Percentiles rank a stretch among this genome's conserved stretches.
phyloP scores from a whole-genome alignment of 1,284 basidiomycete species.

The Ustilago bromivora region DNA sequence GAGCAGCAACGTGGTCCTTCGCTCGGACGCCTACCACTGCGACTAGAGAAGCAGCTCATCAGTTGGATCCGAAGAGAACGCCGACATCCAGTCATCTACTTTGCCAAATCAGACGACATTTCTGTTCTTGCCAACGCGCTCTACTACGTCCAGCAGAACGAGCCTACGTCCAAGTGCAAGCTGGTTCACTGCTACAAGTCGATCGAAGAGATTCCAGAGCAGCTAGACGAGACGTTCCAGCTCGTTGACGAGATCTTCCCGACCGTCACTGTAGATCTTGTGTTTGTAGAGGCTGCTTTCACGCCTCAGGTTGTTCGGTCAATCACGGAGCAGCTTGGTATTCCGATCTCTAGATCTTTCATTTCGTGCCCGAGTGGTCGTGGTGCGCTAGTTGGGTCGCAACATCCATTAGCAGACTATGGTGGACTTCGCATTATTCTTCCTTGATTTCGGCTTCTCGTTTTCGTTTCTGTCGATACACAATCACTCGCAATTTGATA shows the following conservation, averaged over 20 bases:
- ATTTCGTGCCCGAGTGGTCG: conserved; percentile 52
- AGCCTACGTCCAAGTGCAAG: conserved; percentile 78
- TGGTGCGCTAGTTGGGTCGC: conserved; percentile 26
- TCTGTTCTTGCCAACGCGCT: conserved; percentile 77
- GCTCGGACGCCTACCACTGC: conserved; percentile 14
- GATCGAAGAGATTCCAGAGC: conserved; percentile 71
- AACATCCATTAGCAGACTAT: conserved; percentile 39
- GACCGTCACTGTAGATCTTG: conserved; percentile 57
- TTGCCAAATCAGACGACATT: conserved; percentile 68
- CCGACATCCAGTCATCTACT: conserved; percentile 73
- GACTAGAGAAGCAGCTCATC: conserved; percentile 72
- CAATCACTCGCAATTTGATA: conserved; percentile 8
- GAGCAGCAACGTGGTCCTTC: conserved; percentile 73
- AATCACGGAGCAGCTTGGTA: conserved; percentile 32
- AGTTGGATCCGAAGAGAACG: conserved; percentile 73
- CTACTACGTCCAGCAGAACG: conserved; percentile 76
- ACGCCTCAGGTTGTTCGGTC: conserved; percentile 40
- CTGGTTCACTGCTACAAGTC: conserved; percentile 76
- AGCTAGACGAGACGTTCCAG: conserved; percentile 68
- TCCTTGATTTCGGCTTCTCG: conserved; percentile 6
- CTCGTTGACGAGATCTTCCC: conserved; percentile 61
- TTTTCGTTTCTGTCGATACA: not conserved
- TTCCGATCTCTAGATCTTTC: conserved; percentile 44
- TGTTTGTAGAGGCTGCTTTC: conserved; percentile 57
- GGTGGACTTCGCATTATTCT: conserved; percentile 52